These are phyloP conservation scores for Saitoella complicata DNA, from an alignment of 805 yeast genomes.

Conservation along the genomic window DNA sequence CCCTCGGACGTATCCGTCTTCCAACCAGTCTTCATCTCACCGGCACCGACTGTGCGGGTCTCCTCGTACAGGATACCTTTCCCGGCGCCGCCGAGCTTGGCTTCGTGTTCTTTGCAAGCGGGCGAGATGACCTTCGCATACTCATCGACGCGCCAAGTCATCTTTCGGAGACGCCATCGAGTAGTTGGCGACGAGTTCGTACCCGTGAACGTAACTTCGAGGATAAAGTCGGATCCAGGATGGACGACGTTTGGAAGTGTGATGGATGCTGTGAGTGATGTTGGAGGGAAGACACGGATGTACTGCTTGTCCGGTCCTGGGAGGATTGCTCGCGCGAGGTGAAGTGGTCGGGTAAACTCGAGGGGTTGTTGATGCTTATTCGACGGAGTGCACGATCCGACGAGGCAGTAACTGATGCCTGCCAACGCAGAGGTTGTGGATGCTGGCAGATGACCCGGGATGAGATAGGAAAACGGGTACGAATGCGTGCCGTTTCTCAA, in stretches of 20 bases:
- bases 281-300: conserved; percentile 86
- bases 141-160: conserved; percentile 83
- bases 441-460: conserved; percentile 82
- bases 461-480: conserved; percentile 77
- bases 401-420: conserved; percentile 53
- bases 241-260: conserved; percentile 76
- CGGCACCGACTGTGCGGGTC: conserved; percentile 52
- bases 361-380: conserved; percentile 18
- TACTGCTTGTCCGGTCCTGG: conserved; percentile 77
- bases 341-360: conserved; percentile 42
- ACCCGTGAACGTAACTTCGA: conserved; percentile 63
- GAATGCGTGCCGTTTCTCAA: conserved; percentile 59
- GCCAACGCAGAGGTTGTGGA: conserved; percentile 46
- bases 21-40: conserved; percentile 87
- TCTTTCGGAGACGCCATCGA: conserved; percentile 88
- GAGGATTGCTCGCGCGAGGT: conserved; percentile 59
- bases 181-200: conserved; percentile 12
- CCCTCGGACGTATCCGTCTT: conserved; percentile 79
- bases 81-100: neutral
- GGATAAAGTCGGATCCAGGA: conserved; percentile 72
- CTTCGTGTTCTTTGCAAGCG: conserved; percentile 30
- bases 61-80: conserved; percentile 33
- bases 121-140: conserved; percentile 42
- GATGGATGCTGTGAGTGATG: conserved; percentile 74
- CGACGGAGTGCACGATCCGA: conserved; percentile 28